Evolutionary conservation across 495 filamentous ascomycete genomes (phyloP), one percentile per base, ranked within the genome.

Genomic region (Penicillium tannophilum): DNA sequence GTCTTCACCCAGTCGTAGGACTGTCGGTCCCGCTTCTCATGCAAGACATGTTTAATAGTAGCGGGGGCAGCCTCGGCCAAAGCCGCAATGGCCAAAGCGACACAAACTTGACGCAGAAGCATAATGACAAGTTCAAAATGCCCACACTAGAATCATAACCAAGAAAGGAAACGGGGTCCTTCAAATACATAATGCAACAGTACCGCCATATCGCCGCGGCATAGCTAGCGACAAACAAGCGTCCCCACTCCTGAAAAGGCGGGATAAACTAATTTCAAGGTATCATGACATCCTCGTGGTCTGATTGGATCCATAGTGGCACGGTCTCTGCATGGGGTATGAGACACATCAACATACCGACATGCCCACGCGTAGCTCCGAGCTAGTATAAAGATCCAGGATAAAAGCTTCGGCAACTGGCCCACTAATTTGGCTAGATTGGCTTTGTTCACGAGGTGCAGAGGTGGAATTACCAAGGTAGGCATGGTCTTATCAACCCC

Each of bases 11-110:
- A 77, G 47, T 75, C 72, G 24, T 59, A 56, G 7, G 65, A 45
- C 5, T 58, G 60, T 19, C 44, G 30, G 11, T 61, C 46, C 20
- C 75, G 68, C 59, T 76, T 72, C 55, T 78, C 75, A 52, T 78
- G 75, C 39, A 78, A 55, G 23, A 74, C 72, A 73, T 78, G 73
- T 47, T 71, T 76, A 41, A 63, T 45, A 0, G 75, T 57, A 31
- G 70, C 58, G n/a, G 75, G 75, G 14, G 61, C 65, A 30, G 74
- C 72, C 35, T 52, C 64, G 30, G 62, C 54, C 17, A 73, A 44
- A 46, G 66, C 65, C 28, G 65, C 67, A 48, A 76, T 52, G 44
- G 69, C 64, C 58, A 72, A 42, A 20, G 63, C 58, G 44, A 61
- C 48, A 55, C 45, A 59, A 10, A 62, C 26, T 60, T 49, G 78